Conservation (phyloP, 257 asterid species). For the Solanum dulcamara region DNA sequence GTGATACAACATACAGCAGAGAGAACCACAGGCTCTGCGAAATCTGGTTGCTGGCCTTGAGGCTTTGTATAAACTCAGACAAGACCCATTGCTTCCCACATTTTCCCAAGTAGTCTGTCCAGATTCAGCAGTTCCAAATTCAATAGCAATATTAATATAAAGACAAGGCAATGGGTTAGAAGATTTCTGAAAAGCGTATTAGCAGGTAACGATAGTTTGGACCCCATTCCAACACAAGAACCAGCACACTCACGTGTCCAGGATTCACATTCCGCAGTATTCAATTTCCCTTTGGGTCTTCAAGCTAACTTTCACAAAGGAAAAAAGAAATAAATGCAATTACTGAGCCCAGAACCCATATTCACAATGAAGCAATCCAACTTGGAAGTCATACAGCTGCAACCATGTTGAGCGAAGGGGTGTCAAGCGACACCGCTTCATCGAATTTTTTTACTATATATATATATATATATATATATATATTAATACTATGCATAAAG, state of each 20-base stretch:
- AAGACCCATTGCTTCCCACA: slow-evolving; percentile 94
- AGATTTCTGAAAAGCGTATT: background rate
- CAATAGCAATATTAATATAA: slow-evolving; percentile 2
- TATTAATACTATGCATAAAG: background rate
- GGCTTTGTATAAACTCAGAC: slow-evolving; percentile 90
- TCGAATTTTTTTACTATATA: background rate
- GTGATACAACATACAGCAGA: slow-evolving; percentile 48
- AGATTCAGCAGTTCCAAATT: slow-evolving; percentile 15
- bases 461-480: background rate
- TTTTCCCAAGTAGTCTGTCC: slow-evolving; percentile 66
- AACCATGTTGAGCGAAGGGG: background rate
- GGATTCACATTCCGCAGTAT: background rate
- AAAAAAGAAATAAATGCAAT: background rate
- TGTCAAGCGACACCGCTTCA: background rate
- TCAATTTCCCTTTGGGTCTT: background rate
- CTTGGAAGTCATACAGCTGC: background rate
- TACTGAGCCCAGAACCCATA: background rate
- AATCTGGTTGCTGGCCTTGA: slow-evolving; percentile 99
- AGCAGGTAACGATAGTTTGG: background rate
- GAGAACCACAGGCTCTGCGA: slow-evolving; percentile 86
- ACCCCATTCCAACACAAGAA: background rate
- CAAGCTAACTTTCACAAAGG: background rate
- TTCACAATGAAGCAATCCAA: background rate
- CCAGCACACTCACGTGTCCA: background rate
- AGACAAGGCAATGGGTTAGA: background rate